phyloP scores from a whole-genome alignment of 225 moss, liverwort and hornwort species.

The Climacium dendroides region DNA sequence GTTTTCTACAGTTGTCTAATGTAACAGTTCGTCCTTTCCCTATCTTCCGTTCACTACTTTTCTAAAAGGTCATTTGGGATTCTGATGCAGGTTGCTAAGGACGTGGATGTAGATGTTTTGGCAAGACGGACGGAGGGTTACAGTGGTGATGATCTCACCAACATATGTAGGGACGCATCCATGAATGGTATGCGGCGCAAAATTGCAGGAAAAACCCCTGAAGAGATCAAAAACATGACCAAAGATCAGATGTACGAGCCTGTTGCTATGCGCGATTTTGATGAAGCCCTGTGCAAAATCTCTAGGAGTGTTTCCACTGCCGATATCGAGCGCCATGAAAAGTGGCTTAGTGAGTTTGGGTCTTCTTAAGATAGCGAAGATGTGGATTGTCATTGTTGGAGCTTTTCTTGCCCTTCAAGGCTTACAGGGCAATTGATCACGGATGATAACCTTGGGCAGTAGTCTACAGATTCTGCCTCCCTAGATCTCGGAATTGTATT shows the following conservation, averaged over 20 bases:
- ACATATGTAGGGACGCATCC: slow-evolving; percentile 96
- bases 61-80: not conserved
- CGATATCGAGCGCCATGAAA: slow-evolving; percentile 96
- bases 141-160: slow-evolving; percentile 98
- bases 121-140: slow-evolving; percentile 93
- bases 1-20: not conserved
- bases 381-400: not conserved
- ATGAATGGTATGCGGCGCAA: slow-evolving; percentile 99
- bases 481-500: not conserved
- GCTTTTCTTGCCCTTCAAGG: not conserved
- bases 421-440: not conserved
- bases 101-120: slow-evolving; percentile 80
- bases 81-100: slow-evolving; percentile 66
- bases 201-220: slow-evolving; percentile 95
- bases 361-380: slow-evolving; percentile 31
- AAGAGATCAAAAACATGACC: slow-evolving; percentile 98
- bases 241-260: slow-evolving; percentile 99
- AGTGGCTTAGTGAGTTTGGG: slow-evolving; percentile 98
- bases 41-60: not conserved
- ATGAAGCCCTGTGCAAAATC: slow-evolving; percentile 81
- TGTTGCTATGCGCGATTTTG: slow-evolving; percentile 96
- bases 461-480: not conserved
- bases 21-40: not conserved
- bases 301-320: slow-evolving; percentile 86
- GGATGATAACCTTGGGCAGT: not conserved